Evolutionary conservation across 2,329 filamentous ascomycete species (phyloP), one percentile per base, ranked within the genome.

Genomic region (Colletotrichum sp.): DNA sequence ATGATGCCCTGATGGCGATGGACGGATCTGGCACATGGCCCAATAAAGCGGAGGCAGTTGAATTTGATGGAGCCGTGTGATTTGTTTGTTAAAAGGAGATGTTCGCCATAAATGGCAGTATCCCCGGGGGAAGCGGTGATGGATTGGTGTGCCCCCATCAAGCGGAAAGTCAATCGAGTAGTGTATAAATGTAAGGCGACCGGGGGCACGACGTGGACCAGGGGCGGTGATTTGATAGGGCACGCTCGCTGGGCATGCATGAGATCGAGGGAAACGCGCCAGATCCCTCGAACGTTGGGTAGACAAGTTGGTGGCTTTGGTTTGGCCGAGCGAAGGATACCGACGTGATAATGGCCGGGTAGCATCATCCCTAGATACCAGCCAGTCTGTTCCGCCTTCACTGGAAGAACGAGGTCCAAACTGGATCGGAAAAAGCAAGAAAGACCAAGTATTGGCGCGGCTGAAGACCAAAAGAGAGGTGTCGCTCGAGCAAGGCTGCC

Each of bases 121-220:
- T 30, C 43, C 16, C 71, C 73, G 70, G 26, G 10, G 7, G 14
- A 69, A 52, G 34, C 16, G 48, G 43, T 63, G 70, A 69, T 63
- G 63, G 59, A 55, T 36, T 58, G 58, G 58, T 64, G 58, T 69
- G 48, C 36, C 48, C 28, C 48, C 58, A 55, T 72, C 43, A 52
- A 74, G 21, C 64, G 48, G 73, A 74, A 65, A 74, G 70, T 66
- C 69, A 65, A 74, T 73, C 69, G 64, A 70, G 36, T 38, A 74
- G 43, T 32, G 34, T 64, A 30, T 21, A 24, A 65, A 32, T 73
- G 56, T 64, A 36, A 66, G 59, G 62, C 61, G 36, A 66, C 38
- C 21, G 59, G 61, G 26, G 38, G 21, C 24, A 28, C 24, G 56
- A 48, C 38, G 36, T 55, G 38, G 69, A 68, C 63, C 26, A 30